Conservation (phyloP, 1,284 basidiomycete species). For the Agroathelia rolfsii region DNA sequence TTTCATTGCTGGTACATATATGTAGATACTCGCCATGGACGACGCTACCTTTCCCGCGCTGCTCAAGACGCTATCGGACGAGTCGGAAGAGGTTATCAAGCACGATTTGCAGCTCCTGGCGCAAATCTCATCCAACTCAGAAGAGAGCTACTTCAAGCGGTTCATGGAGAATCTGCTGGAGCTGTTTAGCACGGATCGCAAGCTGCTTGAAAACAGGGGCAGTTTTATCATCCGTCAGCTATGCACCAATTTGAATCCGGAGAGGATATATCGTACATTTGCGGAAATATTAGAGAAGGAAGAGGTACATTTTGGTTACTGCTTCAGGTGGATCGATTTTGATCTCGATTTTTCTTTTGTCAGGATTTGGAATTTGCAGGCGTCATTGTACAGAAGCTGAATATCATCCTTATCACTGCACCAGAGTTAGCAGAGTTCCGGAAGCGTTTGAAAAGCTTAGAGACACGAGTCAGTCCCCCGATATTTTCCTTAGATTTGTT, state of each 20-base stretch:
- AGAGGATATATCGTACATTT: conserved; percentile 91
- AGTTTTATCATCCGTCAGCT: conserved; percentile 95
- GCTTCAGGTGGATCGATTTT: conserved; percentile 4
- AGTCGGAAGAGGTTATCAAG: conserved; percentile 95
- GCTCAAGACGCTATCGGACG: conserved; percentile 93
- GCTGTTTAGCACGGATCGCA: conserved; percentile 90
- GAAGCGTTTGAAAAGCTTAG: conserved; percentile 84
- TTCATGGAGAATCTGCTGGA: conserved; percentile 95
- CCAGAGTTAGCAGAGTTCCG: conserved; percentile 93
- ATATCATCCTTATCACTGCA: conserved; percentile 93
- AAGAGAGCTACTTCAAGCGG: conserved; percentile 89
- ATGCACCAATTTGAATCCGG: conserved; percentile 90
- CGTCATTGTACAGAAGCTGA: conserved; percentile 95
- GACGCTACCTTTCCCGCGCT: conserved; percentile 94
- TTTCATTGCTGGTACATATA: conserved; percentile 6
- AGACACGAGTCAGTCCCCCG: conserved; percentile 64
- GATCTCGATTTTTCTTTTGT: conserved; percentile 1
- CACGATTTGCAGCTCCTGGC: conserved; percentile 92
- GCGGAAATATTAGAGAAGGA: conserved; percentile 98
- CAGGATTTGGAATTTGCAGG: conserved; percentile 95
- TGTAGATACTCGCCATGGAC: conserved; percentile 86
- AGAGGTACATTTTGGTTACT: conserved; percentile 47
- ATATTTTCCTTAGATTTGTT: conserved; percentile 1
- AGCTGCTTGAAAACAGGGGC: conserved; percentile 85
- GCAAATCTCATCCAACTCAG: conserved; percentile 90